phyloP scores from a whole-genome alignment of 176 grass and related monocot species.

The Avena insularis region DNA sequence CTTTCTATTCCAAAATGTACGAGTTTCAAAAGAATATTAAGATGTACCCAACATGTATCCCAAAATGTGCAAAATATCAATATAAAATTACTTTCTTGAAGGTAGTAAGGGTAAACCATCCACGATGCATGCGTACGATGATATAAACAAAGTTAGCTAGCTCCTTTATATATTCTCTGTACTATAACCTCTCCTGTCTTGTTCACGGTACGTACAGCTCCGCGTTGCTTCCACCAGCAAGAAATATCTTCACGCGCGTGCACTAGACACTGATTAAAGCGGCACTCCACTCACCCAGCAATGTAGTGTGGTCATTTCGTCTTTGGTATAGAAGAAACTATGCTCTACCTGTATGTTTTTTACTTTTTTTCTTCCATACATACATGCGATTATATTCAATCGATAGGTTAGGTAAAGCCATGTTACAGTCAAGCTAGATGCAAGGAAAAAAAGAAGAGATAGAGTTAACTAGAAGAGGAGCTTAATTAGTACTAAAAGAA shows the following conservation, averaged over 20 bases:
- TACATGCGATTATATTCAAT: background rate
- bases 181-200: background rate
- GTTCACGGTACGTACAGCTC: background rate
- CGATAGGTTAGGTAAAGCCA: background rate
- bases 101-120: background rate
- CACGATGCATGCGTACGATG: background rate
- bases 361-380: background rate
- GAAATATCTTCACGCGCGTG: background rate
- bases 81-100: too few relatives aligned
- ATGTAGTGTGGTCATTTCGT: background rate
- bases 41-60: too few relatives aligned
- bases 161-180: background rate
- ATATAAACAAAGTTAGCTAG: background rate
- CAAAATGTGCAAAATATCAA: too few relatives aligned
- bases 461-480: background rate
- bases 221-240: background rate
- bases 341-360: background rate
- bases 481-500: background rate
- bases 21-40: too few relatives aligned
- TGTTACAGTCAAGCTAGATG: background rate
- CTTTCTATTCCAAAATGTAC: too few relatives aligned
- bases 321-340: background rate
- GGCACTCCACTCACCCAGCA: background rate
- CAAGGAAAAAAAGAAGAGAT: background rate
- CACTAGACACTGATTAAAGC: background rate